A percentile compares a stretch with the other conserved stretches of the same genome.
Conservation (phyloP, 2,329 filamentous ascomycete genomes). For the Colletotrichum camelliae region DNA sequence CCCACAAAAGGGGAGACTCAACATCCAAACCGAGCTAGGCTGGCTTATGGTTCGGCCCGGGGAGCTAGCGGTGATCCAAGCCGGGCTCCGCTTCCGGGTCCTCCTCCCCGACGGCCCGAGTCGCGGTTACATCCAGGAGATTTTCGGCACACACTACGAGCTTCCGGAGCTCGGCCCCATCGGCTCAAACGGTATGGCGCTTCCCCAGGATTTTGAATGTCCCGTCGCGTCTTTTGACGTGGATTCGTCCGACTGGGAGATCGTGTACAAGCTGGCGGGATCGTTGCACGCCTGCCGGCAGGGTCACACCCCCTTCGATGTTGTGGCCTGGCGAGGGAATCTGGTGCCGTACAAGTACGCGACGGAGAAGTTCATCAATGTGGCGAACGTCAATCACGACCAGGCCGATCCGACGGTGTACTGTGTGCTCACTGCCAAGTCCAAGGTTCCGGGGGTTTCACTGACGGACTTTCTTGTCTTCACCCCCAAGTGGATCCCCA, state of each 20-base stretch:
- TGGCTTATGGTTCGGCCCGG: slow-evolving; percentile 61
- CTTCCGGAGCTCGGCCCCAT: slow-evolving; percentile 70
- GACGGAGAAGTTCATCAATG: slow-evolving; percentile 60
- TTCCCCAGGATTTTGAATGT: slow-evolving; percentile 64
- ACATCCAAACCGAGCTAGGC: slow-evolving; percentile 56
- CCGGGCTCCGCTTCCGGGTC: slow-evolving; percentile 66
- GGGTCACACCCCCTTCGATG: neutral
- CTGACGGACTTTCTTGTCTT: slow-evolving; percentile 68
- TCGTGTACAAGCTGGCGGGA: slow-evolving; percentile 50
- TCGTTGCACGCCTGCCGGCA: slow-evolving; percentile 67
- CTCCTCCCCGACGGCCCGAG: slow-evolving; percentile 55
- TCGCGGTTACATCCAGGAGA: slow-evolving; percentile 65
- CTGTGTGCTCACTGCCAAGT: slow-evolving; percentile 64
- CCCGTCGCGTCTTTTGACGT: slow-evolving; percentile 46
- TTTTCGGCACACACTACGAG: slow-evolving; percentile 65
- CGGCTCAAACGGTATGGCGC: slow-evolving; percentile 52
- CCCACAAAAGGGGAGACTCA: slow-evolving; percentile 65
- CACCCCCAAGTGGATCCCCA: slow-evolving; percentile 65
- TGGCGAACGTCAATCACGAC: slow-evolving; percentile 60
- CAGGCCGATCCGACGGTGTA: slow-evolving; percentile 68
- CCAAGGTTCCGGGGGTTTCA: slow-evolving; percentile 55
- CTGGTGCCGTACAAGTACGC: slow-evolving; percentile 57
- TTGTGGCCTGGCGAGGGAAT: slow-evolving; percentile 47
- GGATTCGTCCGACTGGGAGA: neutral
- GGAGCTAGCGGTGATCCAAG: slow-evolving; percentile 50